These are phyloP conservation scores for Bruguiera parviflora DNA, from an alignment of 345 rosid genomes.

Conservation along the genomic window DNA sequence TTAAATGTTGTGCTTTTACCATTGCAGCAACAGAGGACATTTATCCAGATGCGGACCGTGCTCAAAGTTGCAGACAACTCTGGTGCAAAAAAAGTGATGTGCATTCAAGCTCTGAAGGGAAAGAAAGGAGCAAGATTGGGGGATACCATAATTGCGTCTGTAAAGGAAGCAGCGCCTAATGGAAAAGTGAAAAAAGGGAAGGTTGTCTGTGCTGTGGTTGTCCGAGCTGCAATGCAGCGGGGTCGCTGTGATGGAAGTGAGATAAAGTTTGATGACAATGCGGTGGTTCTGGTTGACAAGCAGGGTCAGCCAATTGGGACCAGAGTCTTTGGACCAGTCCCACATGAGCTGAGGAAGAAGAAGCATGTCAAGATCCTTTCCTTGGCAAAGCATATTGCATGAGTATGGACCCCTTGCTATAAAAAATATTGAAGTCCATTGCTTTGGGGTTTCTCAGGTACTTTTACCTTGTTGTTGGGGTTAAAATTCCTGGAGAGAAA, in stretches of 20 bases:
- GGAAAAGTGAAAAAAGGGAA: conserved; percentile 96
- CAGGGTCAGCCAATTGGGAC: conserved; percentile 76
- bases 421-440: no score
- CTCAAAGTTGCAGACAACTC: conserved; percentile 90
- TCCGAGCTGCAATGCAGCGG: conserved; percentile 81
- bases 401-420: conserved; percentile 14
- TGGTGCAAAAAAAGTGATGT: conserved; percentile 84
- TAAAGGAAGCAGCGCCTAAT: conserved; percentile 86
- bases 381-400: conserved; percentile 79
- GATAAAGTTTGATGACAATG: conserved; percentile 89
- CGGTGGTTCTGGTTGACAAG: conserved; percentile 74
- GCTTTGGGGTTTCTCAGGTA: no score
- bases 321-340: conserved; percentile 85
- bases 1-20: not conserved
- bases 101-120: conserved; percentile 73
- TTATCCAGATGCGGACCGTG: conserved; percentile 86
- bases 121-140: conserved; percentile 82
- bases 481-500: no score
- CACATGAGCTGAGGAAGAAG: conserved; percentile 88
- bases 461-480: no score
- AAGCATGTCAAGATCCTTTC: conserved; percentile 83
- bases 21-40: conserved; percentile 63
- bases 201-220: conserved; percentile 74
- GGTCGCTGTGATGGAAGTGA: conserved; percentile 90
- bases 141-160: conserved; percentile 77